A percentile compares a stretch with the other conserved stretches of the same genome.
Evolutionary conservation across 768 basidiomycete species (phyloP).

Genomic region (Leccinum uliginosum): DNA sequence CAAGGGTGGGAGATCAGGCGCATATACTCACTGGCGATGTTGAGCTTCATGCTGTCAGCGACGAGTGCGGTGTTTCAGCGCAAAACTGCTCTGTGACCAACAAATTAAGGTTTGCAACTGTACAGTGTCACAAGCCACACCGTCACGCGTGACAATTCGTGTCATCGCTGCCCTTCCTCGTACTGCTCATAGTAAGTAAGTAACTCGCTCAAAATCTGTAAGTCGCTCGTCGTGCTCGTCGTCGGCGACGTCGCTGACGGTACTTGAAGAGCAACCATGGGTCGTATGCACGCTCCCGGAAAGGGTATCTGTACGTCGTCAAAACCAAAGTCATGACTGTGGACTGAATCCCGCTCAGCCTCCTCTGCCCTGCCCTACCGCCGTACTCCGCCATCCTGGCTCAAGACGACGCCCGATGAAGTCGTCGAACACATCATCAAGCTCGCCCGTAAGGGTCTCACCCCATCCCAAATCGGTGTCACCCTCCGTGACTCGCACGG

Average conservation of each 20-base stretch:
- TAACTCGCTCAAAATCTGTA: conserved; percentile 32
- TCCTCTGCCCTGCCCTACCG: conserved; percentile 98
- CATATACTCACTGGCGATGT: conserved; percentile 80
- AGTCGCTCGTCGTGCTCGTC: conserved; percentile 21
- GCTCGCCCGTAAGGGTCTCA: conserved; percentile 95
- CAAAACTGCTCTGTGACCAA: conserved; percentile 18
- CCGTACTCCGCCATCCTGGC: conserved; percentile 91
- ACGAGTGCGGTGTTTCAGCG: neutral
- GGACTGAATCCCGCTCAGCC: conserved; percentile 36
- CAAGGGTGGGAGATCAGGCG: neutral
- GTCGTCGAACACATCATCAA: conserved; percentile 96
- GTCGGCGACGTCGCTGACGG: conserved; percentile 11
- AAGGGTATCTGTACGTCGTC: conserved; percentile 95
- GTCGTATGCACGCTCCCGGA: conserved; percentile 99
- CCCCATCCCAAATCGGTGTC: conserved; percentile 97
- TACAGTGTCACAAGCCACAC: conserved; percentile 45
- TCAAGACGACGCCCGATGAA: conserved; percentile 94
- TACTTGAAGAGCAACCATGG: conserved; percentile 54
- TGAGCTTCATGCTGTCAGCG: conserved; percentile 81
- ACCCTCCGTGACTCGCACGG: conserved; percentile 97
- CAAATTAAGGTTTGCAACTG: conserved; percentile 57
- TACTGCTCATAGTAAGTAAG: neutral
- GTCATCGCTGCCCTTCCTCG: conserved; percentile 19
- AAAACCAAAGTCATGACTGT: neutral
- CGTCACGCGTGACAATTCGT: conserved; percentile 27